These are phyloP conservation scores for Parmales sp. DNA, from an alignment of 108 stramenopile genomes.

Conservation along the genomic window DNA sequence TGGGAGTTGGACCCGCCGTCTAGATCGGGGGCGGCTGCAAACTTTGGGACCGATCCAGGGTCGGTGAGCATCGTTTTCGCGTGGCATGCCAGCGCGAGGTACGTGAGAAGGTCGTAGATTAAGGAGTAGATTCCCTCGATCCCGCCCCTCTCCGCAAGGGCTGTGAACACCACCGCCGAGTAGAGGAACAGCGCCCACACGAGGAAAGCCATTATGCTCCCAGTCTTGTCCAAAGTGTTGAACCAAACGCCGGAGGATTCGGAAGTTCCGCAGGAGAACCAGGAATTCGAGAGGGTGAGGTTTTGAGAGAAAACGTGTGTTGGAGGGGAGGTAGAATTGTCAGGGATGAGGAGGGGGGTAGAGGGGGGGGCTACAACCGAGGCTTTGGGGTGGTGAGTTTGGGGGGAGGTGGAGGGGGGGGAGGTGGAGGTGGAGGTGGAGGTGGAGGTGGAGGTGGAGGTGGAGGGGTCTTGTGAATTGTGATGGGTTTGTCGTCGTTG, in stretches of 20 bases:
- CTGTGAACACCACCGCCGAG: conserved; percentile 57
- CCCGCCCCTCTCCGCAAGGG: conserved; percentile 60
- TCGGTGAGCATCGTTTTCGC: conserved; percentile 87
- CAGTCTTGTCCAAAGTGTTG: conserved; percentile 75
- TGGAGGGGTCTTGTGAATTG: no score
- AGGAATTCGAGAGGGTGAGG: no score
- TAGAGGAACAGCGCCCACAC: conserved; percentile 73
- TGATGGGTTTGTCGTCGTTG: no score
- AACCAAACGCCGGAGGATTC: conserved; percentile 64
- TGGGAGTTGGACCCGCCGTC: no score
- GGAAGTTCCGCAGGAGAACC: neutral
- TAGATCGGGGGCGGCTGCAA: conserved; percentile 67
- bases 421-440: no score
- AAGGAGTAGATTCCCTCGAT: conserved; percentile 44
- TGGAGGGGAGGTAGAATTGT: no score
- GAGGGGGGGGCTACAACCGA: no score
- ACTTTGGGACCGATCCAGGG: conserved; percentile 80
- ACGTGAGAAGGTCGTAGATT: conserved; percentile 50
- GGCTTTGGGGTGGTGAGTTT: no score
- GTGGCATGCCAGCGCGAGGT: conserved; percentile 74
- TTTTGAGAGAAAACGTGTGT: no score
- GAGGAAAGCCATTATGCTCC: conserved; percentile 69
- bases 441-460: no score
- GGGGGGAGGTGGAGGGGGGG: no score
- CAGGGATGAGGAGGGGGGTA: no score